Percentiles rank a stretch among this genome's conserved stretches.
Conservation (phyloP, 345 rosid species). For the Euphorbia lathyris region DNA sequence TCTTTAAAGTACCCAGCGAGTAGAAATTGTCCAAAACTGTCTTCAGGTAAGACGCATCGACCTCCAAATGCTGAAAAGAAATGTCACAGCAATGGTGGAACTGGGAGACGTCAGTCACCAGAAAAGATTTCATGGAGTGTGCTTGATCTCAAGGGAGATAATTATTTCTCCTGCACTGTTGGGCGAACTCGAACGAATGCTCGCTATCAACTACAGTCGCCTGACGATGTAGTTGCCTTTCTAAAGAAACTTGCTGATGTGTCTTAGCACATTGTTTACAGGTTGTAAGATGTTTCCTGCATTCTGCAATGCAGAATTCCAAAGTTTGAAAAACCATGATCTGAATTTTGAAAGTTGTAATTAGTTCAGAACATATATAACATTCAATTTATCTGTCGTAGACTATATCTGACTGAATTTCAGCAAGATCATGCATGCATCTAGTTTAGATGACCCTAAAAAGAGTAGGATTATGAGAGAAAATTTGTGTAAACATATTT, state of each 20-base stretch:
- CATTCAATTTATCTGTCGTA: too few relatives aligned
- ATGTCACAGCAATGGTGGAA: conserved; percentile 31
- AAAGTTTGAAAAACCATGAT: neutral
- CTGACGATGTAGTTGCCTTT: conserved; percentile 78
- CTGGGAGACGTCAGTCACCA: conserved; percentile 51
- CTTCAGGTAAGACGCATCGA: conserved; percentile 53
- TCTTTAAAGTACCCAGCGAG: conserved; percentile 52
- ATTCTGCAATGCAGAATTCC: neutral
- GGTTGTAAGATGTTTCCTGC: neutral
- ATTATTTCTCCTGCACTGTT: conserved; percentile 94
- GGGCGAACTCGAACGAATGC: conserved; percentile 83
- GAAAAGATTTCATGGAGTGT: conserved; percentile 93
- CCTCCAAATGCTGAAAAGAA: conserved; percentile 54
- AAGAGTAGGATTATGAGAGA: too few relatives aligned
- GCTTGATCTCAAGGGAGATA: conserved; percentile 95
- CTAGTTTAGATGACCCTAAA: too few relatives aligned
- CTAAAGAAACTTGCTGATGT: conserved; percentile 57
- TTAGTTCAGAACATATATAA: too few relatives aligned
- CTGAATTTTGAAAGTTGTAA: neutral
- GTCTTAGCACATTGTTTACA: conserved; percentile 8
- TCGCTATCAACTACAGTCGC: conserved; percentile 63
- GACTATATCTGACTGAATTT: too few relatives aligned
- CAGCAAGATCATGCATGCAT: too few relatives aligned
- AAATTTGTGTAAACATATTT: too few relatives aligned
- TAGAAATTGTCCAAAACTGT: conserved; percentile 68